Evolutionary conservation across 345 rosid genomes (phyloP).

Genomic region (Ricinus communis): DNA sequence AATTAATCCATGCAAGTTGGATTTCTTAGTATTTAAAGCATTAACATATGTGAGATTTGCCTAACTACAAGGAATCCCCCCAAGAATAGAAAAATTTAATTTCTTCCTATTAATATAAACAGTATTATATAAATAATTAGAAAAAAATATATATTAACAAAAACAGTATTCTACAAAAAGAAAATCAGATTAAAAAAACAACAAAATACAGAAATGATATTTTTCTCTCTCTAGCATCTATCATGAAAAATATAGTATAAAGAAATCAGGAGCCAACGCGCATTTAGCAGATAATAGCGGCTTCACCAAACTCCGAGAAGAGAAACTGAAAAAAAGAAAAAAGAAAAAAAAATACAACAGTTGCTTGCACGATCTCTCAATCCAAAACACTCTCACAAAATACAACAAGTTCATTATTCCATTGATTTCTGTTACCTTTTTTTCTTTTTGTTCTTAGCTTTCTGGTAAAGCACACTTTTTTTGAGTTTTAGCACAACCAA

Average conservation of each 20-base stretch:
- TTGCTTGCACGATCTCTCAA: slow-evolving; percentile 21
- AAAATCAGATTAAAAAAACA: too few relatives aligned
- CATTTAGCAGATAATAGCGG: neutral
- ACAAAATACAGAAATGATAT: too few relatives aligned
- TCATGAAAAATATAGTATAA: neutral
- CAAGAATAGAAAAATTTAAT: too few relatives aligned
- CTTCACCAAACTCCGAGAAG: slow-evolving; percentile 1
- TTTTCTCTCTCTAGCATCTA: too few relatives aligned
- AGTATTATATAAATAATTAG: too few relatives aligned
- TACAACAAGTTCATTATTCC: neutral
- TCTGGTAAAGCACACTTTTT: slow-evolving; percentile 11
- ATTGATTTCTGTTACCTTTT: neutral
- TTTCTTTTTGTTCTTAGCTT: neutral
- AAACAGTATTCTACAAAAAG: too few relatives aligned
- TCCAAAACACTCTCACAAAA: neutral
- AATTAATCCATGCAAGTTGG: neutral
- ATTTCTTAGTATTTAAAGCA: neutral
- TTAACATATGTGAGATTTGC: neutral
- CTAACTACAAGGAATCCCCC: too few relatives aligned
- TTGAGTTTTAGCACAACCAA: neutral
- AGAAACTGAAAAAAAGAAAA: too few relatives aligned
- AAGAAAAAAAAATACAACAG: neutral
- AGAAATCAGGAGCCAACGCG: neutral
- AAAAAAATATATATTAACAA: too few relatives aligned
- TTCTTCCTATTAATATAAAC: too few relatives aligned